A percentile compares a stretch with the other conserved stretches of the same genome.
These are phyloP conservation scores for Raffaelea arxii DNA, from an alignment of 2,329 filamentous ascomycete species.

Conservation along the genomic window DNA sequence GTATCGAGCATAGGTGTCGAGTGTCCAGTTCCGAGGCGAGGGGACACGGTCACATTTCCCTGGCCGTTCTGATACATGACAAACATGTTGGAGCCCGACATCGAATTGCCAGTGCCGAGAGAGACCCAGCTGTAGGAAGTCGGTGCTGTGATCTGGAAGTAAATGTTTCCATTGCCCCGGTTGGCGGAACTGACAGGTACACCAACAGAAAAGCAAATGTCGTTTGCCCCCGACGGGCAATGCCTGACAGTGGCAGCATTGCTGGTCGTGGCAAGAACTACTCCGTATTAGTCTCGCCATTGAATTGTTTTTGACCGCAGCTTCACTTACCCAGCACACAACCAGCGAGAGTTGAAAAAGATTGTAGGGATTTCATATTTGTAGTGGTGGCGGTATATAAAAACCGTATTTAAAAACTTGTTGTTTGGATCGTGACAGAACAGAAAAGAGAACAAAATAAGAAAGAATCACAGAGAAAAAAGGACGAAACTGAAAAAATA, in stretches of 20 bases:
- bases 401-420: too few relatives aligned
- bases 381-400: too few relatives aligned
- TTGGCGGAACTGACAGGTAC: constrained; percentile 40
- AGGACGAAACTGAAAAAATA: background rate
- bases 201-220: constrained; percentile 47
- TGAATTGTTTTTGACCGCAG: too few relatives aligned
- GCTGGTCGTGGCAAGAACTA: constrained; percentile 6
- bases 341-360: too few relatives aligned
- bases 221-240: constrained; percentile 28
- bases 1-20: constrained; percentile 35
- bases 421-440: too few relatives aligned
- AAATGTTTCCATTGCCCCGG: constrained; percentile 44
- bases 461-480: too few relatives aligned
- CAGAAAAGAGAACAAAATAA: too few relatives aligned
- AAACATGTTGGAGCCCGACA: constrained; percentile 52
- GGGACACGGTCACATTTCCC: constrained; percentile 53
- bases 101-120: constrained; percentile 44
- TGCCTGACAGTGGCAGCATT: constrained; percentile 6
- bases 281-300: too few relatives aligned
- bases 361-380: too few relatives aligned
- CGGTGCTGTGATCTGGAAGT: constrained; percentile 50
- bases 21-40: constrained; percentile 39
- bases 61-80: constrained; percentile 49
- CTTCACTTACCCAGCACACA: too few relatives aligned
- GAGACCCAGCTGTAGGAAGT: constrained; percentile 45